Percentiles rank a stretch among this genome's conserved stretches.
Conservation (phyloP, 345 rosid genomes). For the Reutealis trisperma region DNA sequence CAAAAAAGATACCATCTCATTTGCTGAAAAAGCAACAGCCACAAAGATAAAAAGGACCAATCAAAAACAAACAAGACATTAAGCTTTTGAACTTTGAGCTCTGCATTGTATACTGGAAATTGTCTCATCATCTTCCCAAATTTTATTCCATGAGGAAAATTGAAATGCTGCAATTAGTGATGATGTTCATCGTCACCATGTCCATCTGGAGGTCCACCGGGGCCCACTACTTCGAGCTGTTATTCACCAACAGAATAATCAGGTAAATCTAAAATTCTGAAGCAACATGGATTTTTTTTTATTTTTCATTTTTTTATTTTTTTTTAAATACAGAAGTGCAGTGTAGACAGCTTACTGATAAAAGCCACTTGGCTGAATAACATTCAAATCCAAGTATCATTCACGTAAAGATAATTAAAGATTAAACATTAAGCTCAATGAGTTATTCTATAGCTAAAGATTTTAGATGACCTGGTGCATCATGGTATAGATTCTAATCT, state of each 20-base stretch:
- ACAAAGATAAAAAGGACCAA: constrained; percentile 24
- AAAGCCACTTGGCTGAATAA: neutral
- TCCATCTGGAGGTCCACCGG: constrained; percentile 87
- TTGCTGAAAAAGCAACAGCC: constrained; percentile 39
- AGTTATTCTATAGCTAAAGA: neutral
- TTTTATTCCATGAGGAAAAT: constrained; percentile 22
- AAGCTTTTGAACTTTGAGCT: constrained; percentile 27
- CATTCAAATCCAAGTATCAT: neutral
- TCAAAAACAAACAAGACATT: constrained; percentile 29
- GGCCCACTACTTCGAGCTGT: constrained; percentile 91
- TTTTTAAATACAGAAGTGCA: neutral
- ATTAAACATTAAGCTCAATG: neutral
- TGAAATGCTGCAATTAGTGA: constrained; percentile 22
- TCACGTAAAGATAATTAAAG: neutral
- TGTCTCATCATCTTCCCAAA: constrained; percentile 37
- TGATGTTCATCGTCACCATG: constrained; percentile 58
- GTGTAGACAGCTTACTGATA: neutral
- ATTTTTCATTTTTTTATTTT: too few species aligned
- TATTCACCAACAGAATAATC: constrained; percentile 16
- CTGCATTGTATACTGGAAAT: constrained; percentile 38
- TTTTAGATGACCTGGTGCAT: neutral
- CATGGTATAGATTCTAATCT: neutral
- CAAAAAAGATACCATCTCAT: constrained; percentile 14
- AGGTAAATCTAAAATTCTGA: constrained; percentile 11
- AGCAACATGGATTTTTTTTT: neutral